Evolutionary conservation across 2,329 filamentous ascomycete genomes (phyloP), one percentile per base, ranked within the genome.

Genomic region (Cryphonectria parasitica): DNA sequence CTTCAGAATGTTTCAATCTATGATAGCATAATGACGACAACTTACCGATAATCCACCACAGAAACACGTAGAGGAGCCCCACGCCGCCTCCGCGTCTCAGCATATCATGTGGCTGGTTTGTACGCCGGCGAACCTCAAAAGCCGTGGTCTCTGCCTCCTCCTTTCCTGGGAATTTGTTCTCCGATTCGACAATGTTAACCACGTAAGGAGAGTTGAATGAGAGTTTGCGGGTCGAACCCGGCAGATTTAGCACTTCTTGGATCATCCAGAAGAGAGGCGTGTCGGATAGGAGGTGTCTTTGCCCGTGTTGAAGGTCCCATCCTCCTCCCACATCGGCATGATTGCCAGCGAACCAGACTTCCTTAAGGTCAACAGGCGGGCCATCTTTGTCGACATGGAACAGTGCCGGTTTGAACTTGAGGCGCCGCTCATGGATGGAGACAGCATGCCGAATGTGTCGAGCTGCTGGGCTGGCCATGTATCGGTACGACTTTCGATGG

Each of bases 281-380:
- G 71, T 87, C 84, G 34, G 84, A 86, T 77, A 87, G 78, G 75
- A 83, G 82, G 54, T 83, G 77, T 0, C 75, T 77, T 31, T 83
- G 81, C 0, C 74, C 64, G 1, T 75, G 71, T 1, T 81, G 70
- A 25, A 81, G 77, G 39, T 73, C 75, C 83, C 85, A 88, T 0
- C 86, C 86, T 0, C 86, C 86, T 1, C 86, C 86, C 13, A 88
- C 81, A 67, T 88, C 85, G 13, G 83, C 83, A 69, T 88, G 86
- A 68, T 83, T 83, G 0, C 86, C 86, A 0, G 86, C 82, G 72
- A 88, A 88, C 85, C 86, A 88, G 61, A 88, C 84, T 72, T 88
- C 86, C 64, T 83, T 82, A 43, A 75, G 75, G 66, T 72, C 72
- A 11, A 58, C 60, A 66, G 49, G 45, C 31, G 76, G 68, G n/a